These are phyloP conservation scores for Hyphopichia fennica DNA, from an alignment of 1,139 yeast genomes.

Conservation along the genomic window DNA sequence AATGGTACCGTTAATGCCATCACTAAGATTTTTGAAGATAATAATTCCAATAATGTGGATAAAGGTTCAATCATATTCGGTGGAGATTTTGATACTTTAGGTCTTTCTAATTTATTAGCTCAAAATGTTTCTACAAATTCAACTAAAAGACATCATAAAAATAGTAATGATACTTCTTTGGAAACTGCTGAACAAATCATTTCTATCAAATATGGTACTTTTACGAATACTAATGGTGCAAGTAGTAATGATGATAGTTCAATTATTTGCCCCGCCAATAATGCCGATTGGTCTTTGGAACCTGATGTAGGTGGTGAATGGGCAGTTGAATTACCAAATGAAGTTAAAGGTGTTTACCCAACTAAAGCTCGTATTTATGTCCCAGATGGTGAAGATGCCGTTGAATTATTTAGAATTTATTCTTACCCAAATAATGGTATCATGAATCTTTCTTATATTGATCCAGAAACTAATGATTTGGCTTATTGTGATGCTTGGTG, in stretches of 20 bases:
- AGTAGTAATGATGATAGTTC: constrained; percentile 36
- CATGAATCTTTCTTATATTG: constrained; percentile 85
- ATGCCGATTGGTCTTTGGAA: constrained; percentile 57
- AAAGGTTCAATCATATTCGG: constrained; percentile 67
- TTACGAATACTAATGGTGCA: constrained; percentile 54
- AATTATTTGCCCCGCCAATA: constrained; percentile 57
- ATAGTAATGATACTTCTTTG: constrained; percentile 33
- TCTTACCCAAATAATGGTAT: constrained; percentile 84
- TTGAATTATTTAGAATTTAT: constrained; percentile 67
- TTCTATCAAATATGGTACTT: constrained; percentile 60
- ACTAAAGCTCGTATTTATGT: constrained; percentile 74
- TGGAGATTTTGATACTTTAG: constrained; percentile 69
- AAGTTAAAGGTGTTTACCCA: constrained; percentile 56
- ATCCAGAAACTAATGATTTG: constrained; percentile 61
- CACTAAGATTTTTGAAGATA: constrained; percentile 42
- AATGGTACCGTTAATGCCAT: constrained; percentile 68
- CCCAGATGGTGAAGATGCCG: constrained; percentile 53
- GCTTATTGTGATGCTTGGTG: constrained; percentile 85
- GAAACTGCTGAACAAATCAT: constrained; percentile 66
- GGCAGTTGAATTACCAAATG: constrained; percentile 60
- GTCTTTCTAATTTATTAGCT: constrained; percentile 45
- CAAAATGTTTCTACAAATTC: constrained; percentile 28
- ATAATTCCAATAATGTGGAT: constrained; percentile 11
- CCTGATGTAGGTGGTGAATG: constrained; percentile 63
- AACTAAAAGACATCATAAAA: constrained; percentile 23